These are phyloP conservation scores for Mycosphaerella sp. DNA, from an alignment of 2,329 filamentous ascomycete genomes.

Conservation along the genomic window DNA sequence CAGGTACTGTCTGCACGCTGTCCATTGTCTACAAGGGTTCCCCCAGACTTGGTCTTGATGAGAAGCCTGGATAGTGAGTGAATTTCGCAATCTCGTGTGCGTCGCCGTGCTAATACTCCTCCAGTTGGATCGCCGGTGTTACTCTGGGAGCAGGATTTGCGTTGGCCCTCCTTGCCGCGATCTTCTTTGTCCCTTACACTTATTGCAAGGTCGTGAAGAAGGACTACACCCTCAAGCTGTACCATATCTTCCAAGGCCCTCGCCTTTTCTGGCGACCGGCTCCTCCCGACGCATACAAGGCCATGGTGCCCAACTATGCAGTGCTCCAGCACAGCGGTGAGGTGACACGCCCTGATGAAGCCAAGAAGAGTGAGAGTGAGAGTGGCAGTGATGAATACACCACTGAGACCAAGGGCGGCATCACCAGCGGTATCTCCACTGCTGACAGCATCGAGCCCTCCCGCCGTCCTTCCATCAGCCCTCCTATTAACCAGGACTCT, in stretches of 20 bases:
- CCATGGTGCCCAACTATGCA: conserved; percentile 29
- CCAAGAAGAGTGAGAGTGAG: conserved; percentile 31
- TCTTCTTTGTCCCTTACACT: conserved; percentile 55
- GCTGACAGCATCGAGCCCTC: conserved; percentile 3
- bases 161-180: conserved; percentile 44
- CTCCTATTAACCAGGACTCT: not conserved
- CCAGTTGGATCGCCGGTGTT: conserved; percentile 49
- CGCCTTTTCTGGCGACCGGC: conserved; percentile 25
- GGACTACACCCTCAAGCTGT: conserved; percentile 55
- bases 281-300: conserved; percentile 25
- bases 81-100: not conserved
- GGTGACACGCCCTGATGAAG: conserved; percentile 24
- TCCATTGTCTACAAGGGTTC: conserved; percentile 52
- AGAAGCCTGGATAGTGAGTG: conserved; percentile 29
- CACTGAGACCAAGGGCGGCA: conserved; percentile 20
- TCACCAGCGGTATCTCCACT: conserved; percentile 5
- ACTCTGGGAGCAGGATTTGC: conserved; percentile 49
- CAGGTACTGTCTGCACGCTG: conserved; percentile 42
- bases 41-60: conserved; percentile 43
- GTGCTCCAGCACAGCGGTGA: conserved; percentile 14
- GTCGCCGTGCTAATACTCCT: conserved; percentile 32
- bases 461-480: not conserved
- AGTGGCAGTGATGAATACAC: conserved; percentile 29
- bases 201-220: conserved; percentile 54
- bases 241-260: conserved; percentile 47